Percentiles rank a stretch among this genome's conserved stretches.
Evolutionary conservation across 192 early-diverging fungal genomes (phyloP).

Genomic region (Backusella macrospora): DNA sequence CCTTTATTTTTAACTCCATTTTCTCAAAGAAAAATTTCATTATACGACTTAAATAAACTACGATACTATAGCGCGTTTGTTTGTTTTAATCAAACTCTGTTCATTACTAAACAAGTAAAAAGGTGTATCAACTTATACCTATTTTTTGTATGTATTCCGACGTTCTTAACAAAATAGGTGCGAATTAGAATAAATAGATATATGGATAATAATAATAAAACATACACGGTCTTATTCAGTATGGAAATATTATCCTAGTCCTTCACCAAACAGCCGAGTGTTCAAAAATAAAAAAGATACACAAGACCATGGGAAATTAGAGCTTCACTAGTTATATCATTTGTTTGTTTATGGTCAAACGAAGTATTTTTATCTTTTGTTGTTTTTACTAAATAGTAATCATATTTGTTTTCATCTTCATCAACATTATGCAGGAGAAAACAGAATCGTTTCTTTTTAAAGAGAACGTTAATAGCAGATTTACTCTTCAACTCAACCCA

Average conservation of each 20-base stretch:
- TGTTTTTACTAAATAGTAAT: background rate
- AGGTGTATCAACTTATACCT: background rate
- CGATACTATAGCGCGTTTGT: background rate
- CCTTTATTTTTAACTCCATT: background rate
- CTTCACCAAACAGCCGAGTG: background rate
- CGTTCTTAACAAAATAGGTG: background rate
- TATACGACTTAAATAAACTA: background rate
- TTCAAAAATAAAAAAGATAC: background rate
- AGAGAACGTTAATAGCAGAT: background rate
- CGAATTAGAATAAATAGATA: background rate
- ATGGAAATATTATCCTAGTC: background rate
- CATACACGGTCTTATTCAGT: background rate
- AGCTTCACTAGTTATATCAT: background rate
- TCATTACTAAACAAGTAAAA: background rate
- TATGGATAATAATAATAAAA: background rate
- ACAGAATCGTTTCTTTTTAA: slow-evolving; percentile 3
- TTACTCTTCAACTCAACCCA: background rate
- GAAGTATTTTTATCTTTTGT: slow-evolving; percentile 1
- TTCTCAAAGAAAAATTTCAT: background rate
- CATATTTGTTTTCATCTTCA: slow-evolving; percentile 10
- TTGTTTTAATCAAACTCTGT: background rate
- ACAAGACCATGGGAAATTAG: background rate
- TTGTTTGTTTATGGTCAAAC: background rate
- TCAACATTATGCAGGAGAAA: slow-evolving; percentile 7
- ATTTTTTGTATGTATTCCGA: background rate